phyloP scores from a whole-genome alignment of 1,284 basidiomycete species.

The Cryptococcus depauperatus region DNA sequence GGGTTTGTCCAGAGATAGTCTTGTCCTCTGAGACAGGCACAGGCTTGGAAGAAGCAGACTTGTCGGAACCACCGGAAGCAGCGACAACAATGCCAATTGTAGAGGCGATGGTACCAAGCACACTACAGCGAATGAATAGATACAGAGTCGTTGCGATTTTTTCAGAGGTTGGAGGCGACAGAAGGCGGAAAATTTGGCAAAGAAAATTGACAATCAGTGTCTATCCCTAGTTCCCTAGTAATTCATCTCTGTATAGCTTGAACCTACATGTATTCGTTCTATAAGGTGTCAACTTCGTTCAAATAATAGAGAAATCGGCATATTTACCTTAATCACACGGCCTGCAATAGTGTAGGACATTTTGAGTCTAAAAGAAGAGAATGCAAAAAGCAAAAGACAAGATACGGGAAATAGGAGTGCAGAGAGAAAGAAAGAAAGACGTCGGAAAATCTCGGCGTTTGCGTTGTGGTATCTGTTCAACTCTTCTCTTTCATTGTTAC shows the following conservation, averaged over 20 bases:
- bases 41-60: constrained; percentile 13
- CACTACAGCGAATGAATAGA: no score
- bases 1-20: constrained; percentile 20
- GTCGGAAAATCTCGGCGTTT: no score
- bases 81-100: constrained; percentile 34
- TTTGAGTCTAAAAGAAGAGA: constrained; percentile 9
- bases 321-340: constrained; percentile 43
- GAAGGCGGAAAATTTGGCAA: background rate
- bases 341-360: constrained; percentile 47
- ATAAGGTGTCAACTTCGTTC: constrained; percentile 1
- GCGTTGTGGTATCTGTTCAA: constrained; percentile 17
- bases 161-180: background rate
- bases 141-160: background rate
- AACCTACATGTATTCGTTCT: constrained; percentile 27
- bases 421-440: constrained; percentile 6
- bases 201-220: background rate
- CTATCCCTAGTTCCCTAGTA: background rate
- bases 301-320: no score
- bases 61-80: constrained; percentile 29
- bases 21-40: constrained; percentile 22
- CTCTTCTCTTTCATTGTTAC: constrained; percentile 5
- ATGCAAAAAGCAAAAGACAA: background rate
- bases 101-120: constrained; percentile 38
- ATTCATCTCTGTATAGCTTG: background rate
- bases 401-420: background rate